phyloP scores from a whole-genome alignment of 352 stramenopile species.

The Lagenidium giganteum region DNA sequence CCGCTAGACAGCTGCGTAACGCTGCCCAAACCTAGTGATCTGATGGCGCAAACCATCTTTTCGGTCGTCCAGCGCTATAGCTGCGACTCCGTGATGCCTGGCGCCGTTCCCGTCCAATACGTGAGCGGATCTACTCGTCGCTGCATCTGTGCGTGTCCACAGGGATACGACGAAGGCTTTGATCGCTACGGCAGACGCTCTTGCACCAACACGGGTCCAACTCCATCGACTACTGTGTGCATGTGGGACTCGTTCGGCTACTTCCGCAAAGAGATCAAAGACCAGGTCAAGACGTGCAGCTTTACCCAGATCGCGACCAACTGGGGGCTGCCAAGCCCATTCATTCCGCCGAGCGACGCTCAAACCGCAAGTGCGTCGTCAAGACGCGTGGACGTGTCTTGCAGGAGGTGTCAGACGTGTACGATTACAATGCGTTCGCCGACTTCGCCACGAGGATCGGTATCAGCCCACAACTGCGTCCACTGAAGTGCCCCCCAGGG shows the following conservation, averaged over 20 bases:
- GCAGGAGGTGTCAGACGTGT: too few species aligned
- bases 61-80: slow-evolving; percentile 26
- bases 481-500: too few species aligned
- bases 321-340: slow-evolving; percentile 24
- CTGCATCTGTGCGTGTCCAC: slow-evolving; percentile 44
- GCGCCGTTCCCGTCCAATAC: slow-evolving; percentile 43
- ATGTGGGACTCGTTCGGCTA: slow-evolving; percentile 17
- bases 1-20: slow-evolving; percentile 29
- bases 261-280: slow-evolving; percentile 24
- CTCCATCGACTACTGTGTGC: slow-evolving; percentile 17
- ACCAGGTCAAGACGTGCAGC: slow-evolving; percentile 18
- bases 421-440: too few species aligned
- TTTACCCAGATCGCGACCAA: slow-evolving; percentile 31
- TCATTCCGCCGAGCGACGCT: too few species aligned
- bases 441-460: too few species aligned
- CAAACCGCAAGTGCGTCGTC: too few species aligned
- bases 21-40: slow-evolving; percentile 24
- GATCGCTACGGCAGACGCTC: slow-evolving; percentile 48
- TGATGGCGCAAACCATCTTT: slow-evolving; percentile 68
- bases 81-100: slow-evolving; percentile 24
- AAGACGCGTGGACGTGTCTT: too few species aligned
- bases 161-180: slow-evolving; percentile 23
- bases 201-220: slow-evolving; percentile 30
- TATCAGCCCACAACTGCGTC: too few species aligned
- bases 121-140: too few species aligned